Evolutionary conservation across 2,329 filamentous ascomycete species (phyloP).

Genomic region (Colletotrichum agaves): DNA sequence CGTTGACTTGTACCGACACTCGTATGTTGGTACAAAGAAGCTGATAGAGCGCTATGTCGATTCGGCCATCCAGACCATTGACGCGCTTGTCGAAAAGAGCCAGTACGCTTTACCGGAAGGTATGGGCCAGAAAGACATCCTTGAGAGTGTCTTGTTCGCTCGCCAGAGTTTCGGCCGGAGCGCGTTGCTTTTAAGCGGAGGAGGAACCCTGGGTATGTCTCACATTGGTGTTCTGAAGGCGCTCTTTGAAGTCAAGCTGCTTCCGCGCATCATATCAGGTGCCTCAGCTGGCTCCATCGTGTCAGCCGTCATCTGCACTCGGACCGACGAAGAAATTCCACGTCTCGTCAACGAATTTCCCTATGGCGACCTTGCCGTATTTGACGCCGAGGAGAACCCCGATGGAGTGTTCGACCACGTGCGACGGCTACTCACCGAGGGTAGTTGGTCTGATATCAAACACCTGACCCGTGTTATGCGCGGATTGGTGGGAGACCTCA

Average conservation of each 20-base stretch:
- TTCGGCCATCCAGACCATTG: conserved; percentile 79
- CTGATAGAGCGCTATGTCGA: conserved; percentile 89
- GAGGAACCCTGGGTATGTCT: conserved; percentile 91
- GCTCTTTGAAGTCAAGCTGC: conserved; percentile 77
- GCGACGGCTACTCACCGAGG: conserved; percentile 80
- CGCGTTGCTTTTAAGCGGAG: conserved; percentile 84
- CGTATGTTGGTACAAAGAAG: conserved; percentile 85
- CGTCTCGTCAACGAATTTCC: conserved; percentile 76
- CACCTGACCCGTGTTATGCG: conserved; percentile 86
- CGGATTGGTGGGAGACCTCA: conserved; percentile 84
- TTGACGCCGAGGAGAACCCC: conserved; percentile 69
- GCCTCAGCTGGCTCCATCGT: conserved; percentile 91
- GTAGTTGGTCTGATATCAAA: conserved; percentile 85
- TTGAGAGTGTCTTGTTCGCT: conserved; percentile 77
- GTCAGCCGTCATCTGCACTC: conserved; percentile 80
- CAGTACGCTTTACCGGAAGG: conserved; percentile 58
- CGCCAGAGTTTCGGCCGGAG: conserved; percentile 87
- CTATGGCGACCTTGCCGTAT: conserved; percentile 83
- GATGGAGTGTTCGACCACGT: conserved; percentile 76
- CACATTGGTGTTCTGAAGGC: conserved; percentile 90
- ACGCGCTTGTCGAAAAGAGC: conserved; percentile 73
- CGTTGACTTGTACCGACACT: conserved; percentile 82
- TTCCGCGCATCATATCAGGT: conserved; percentile 88
- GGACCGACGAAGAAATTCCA: conserved; percentile 82
- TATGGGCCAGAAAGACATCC: conserved; percentile 66